phyloP scores from a whole-genome alignment of 495 filamentous ascomycete species.

The Lasiosphaeriaceae sp. region DNA sequence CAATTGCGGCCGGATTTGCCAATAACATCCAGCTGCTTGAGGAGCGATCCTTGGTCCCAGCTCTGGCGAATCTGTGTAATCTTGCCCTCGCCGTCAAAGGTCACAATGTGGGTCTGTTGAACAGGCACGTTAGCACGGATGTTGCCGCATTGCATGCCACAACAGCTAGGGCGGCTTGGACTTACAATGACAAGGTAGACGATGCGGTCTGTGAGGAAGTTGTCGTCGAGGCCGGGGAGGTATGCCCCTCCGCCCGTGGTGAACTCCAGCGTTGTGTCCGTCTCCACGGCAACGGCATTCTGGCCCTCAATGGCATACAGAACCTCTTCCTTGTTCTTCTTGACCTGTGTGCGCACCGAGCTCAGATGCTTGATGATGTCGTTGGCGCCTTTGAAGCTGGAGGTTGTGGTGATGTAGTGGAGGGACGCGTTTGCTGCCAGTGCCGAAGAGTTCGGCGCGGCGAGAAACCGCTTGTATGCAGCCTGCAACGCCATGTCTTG shows the following conservation, averaged over 20 bases:
- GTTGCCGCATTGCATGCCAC: background rate
- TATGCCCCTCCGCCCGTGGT: slow-evolving; percentile 75
- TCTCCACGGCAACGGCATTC: slow-evolving; percentile 66
- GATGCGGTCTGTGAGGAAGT: slow-evolving; percentile 81
- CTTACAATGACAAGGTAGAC: slow-evolving; percentile 80
- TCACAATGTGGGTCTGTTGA: slow-evolving; percentile 79
- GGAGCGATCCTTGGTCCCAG: slow-evolving; percentile 92
- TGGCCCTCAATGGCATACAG: slow-evolving; percentile 67
- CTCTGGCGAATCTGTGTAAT: slow-evolving; percentile 82
- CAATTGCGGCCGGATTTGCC: slow-evolving; percentile 82
- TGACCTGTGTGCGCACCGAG: slow-evolving; percentile 60
- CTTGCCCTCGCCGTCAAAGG: slow-evolving; percentile 69
- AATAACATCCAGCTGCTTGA: slow-evolving; percentile 93
- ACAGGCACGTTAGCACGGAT: slow-evolving; percentile 26
- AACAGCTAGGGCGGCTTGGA: slow-evolving; percentile 17
- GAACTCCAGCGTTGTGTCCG: slow-evolving; percentile 83
- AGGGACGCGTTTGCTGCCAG: slow-evolving; percentile 70
- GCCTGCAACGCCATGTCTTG: slow-evolving; percentile 29
- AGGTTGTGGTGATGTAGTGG: slow-evolving; percentile 90
- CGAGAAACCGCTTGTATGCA: slow-evolving; percentile 75
- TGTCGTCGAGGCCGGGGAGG: slow-evolving; percentile 87
- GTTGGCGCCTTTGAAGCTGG: slow-evolving; percentile 61
- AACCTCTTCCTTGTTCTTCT: slow-evolving; percentile 74
- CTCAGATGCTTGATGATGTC: slow-evolving; percentile 75
- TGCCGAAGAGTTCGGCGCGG: slow-evolving; percentile 58